Evolutionary conservation across 2,329 filamentous ascomycete species (phyloP).

Genomic region (Fonsecaea multimorphosa): DNA sequence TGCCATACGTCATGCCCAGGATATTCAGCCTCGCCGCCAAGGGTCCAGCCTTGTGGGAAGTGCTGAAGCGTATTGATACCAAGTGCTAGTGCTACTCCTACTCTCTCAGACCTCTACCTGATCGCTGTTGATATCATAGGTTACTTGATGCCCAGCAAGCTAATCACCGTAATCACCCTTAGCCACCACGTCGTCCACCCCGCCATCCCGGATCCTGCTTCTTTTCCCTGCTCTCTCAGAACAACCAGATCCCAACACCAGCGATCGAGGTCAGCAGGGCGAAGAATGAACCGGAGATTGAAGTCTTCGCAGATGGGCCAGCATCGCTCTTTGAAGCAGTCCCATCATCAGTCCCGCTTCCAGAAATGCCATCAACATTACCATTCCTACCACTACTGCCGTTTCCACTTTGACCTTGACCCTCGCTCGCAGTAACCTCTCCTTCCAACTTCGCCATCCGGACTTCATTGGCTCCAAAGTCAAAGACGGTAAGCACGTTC

Average conservation of each 20-base stretch:
- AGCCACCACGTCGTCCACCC: not conserved
- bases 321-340: not conserved
- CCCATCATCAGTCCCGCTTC: slow-evolving; percentile 2
- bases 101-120: not conserved
- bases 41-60: not conserved
- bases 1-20: not conserved
- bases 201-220: not conserved
- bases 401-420: not conserved
- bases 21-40: not conserved
- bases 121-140: not conserved
- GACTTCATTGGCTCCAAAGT: slow-evolving; percentile 49
- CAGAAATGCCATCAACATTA: not conserved
- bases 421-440: slow-evolving; percentile 12
- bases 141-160: not conserved
- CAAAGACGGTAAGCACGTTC: slow-evolving; percentile 59
- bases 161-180: not conserved
- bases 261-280: not conserved
- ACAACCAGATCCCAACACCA: not conserved
- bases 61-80: too few species aligned
- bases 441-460: slow-evolving; percentile 20
- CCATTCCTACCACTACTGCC: not conserved
- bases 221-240: not conserved
- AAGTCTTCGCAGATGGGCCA: not conserved
- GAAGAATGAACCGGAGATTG: not conserved
- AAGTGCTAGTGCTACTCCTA: too few species aligned